Percentiles rank a stretch among this genome's conserved stretches.
phyloP scores from a whole-genome alignment of 2,329 filamentous ascomycete species.

The Furcasterigmium furcatum region DNA sequence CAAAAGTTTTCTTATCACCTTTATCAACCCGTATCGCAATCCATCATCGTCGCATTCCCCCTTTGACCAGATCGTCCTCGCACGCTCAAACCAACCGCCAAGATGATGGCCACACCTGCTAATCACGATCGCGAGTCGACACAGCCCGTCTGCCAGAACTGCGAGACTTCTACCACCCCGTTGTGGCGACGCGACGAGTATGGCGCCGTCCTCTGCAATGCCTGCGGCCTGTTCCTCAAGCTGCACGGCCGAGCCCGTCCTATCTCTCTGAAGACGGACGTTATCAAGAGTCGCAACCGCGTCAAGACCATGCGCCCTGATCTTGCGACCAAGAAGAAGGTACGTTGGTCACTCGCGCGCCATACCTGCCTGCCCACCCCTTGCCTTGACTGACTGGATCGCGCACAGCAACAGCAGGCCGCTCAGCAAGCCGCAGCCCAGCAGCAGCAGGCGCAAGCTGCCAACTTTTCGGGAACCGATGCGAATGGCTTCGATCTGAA shows the following conservation, averaged over 20 bases:
- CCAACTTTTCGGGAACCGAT: constrained; percentile 38
- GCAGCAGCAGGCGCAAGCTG: constrained; percentile 29
- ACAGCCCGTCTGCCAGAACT: constrained; percentile 97
- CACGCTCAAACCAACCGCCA: constrained; percentile 22
- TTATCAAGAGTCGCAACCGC: constrained; percentile 98
- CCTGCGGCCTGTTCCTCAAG: constrained; percentile 96
- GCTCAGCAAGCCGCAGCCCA: constrained; percentile 14
- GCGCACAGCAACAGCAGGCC: constrained; percentile 19
- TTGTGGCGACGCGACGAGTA: constrained; percentile 97
- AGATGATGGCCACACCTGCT: constrained; percentile 51
- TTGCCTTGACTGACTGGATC: no score
- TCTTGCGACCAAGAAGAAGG: constrained; percentile 80
- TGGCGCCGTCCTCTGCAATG: constrained; percentile 95
- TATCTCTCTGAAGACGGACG: constrained; percentile 96
- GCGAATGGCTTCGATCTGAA: constrained; percentile 58
- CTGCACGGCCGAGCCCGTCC: constrained; percentile 89
- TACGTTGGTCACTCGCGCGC: constrained; percentile 42
- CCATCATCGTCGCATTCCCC: background rate
- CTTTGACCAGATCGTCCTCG: background rate
- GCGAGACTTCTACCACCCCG: constrained; percentile 90
- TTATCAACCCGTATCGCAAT: constrained; percentile 1
- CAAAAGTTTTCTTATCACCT: constrained; percentile 1
- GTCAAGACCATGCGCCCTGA: constrained; percentile 85
- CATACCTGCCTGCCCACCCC: no score
- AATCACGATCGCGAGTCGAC: constrained; percentile 56